These are phyloP conservation scores for Ganoderma lingzhi DNA, from an alignment of 1,284 basidiomycete species.

Conservation along the genomic window DNA sequence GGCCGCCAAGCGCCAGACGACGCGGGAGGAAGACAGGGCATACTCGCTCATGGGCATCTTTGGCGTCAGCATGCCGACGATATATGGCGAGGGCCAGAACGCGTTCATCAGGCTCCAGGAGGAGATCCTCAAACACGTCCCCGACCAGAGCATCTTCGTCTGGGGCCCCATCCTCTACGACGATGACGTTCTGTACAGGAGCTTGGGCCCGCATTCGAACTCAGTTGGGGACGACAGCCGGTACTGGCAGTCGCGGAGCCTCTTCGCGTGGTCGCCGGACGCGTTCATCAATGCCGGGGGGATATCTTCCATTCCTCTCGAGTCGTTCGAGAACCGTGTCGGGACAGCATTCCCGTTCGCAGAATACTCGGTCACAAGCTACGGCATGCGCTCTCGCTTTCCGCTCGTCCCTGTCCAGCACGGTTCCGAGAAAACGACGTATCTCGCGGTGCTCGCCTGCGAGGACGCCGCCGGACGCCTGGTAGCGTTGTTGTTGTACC, in stretches of 20 bases:
- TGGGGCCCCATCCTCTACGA: constrained; percentile 28
- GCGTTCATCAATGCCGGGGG: constrained; percentile 26
- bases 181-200: constrained; percentile 20
- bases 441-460: constrained; percentile 26
- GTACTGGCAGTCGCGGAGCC: constrained; percentile 30
- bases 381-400: constrained; percentile 25
- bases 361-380: constrained; percentile 25
- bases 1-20: constrained; percentile 32
- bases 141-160: constrained; percentile 31
- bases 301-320: constrained; percentile 20
- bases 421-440: constrained; percentile 21
- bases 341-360: constrained; percentile 20
- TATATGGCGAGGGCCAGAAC: constrained; percentile 29
- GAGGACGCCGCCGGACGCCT: constrained; percentile 21
- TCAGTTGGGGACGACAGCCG: constrained; percentile 27
- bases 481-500: constrained; percentile 27
- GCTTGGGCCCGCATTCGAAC: constrained; percentile 15
- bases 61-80: constrained; percentile 31
- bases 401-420: constrained; percentile 26
- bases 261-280: constrained; percentile 32
- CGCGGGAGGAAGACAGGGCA: constrained; percentile 29
- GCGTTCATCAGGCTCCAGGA: constrained; percentile 31
- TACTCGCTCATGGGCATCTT: constrained; percentile 33
- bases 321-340: constrained; percentile 18
- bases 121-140: constrained; percentile 30